Evolutionary conservation across 2,329 filamentous ascomycete genomes (phyloP).

Genomic region (Nemania diffusa): DNA sequence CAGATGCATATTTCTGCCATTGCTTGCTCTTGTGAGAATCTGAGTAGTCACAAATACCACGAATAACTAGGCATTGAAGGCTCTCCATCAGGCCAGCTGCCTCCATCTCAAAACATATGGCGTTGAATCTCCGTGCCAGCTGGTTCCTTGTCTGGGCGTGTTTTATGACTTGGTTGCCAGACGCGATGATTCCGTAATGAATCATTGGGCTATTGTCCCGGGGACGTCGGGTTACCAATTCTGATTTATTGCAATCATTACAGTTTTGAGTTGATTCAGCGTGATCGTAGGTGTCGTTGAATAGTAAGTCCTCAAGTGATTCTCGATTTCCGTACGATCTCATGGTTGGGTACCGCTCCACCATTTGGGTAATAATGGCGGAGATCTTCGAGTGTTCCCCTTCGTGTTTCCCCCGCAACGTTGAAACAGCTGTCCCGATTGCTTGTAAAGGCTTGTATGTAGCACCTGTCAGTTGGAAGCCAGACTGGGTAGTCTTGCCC

Average conservation of each 20-base stretch:
- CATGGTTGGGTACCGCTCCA: conserved; percentile 4
- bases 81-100: conserved; percentile 26
- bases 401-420: conserved; percentile 18
- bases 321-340: conserved; percentile 3
- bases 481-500: conserved; percentile 33
- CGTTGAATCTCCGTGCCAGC: conserved; percentile 14
- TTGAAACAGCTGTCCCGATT: conserved; percentile 21
- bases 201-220: conserved; percentile 19
- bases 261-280: conserved; percentile 2
- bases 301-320: conserved; percentile 17
- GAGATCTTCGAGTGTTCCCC: conserved; percentile 5
- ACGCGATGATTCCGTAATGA: conserved; percentile 36
- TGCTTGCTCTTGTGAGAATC: conserved; percentile 28
- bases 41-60: conserved; percentile 29
- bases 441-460: conserved; percentile 12
- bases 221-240: neutral
- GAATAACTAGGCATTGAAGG: conserved; percentile 26
- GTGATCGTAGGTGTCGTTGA: conserved; percentile 21
- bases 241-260: conserved; percentile 18
- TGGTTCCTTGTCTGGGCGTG: conserved; percentile 28
- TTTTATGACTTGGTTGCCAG: conserved; percentile 37
- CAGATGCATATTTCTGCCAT: conserved; percentile 30
- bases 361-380: conserved; percentile 14
- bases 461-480: conserved; percentile 18
- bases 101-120: conserved; percentile 37